Conservation (phyloP, 225 moss, liverwort and hornwort species). For the Ulota crispa region DNA sequence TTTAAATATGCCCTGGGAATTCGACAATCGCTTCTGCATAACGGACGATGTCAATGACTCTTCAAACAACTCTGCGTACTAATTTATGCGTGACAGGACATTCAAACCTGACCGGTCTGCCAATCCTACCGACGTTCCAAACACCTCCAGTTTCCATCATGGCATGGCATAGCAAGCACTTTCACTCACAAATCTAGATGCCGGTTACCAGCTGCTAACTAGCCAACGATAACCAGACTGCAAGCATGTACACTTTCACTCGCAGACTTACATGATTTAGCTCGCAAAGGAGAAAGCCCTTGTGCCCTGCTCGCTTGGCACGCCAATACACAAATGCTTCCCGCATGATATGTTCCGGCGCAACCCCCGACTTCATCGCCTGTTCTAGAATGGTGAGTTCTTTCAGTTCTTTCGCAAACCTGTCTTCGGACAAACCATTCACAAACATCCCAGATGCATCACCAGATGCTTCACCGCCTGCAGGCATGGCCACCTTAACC, state of each 20-base stretch:
- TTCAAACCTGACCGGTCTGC: not conserved
- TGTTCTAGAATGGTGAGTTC: slow-evolving; percentile 42
- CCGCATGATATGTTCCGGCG: slow-evolving; percentile 43
- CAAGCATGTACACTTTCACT: not conserved
- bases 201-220: not conserved
- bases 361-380: slow-evolving; percentile 48
- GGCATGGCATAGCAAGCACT: not conserved
- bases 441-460: not conserved
- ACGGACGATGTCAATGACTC: not conserved
- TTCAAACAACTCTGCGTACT: not conserved
- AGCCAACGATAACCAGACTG: slow-evolving; percentile 3
- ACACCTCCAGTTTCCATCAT: not conserved
- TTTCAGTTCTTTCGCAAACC: slow-evolving; percentile 26
- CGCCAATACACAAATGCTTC: slow-evolving; percentile 67
- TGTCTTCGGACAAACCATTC: slow-evolving; percentile 20
- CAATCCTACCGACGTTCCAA: not conserved
- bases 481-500: not conserved
- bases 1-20: slow-evolving; percentile 56
- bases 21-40: slow-evolving; percentile 54
- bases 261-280: slow-evolving; percentile 52
- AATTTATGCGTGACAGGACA: not conserved
- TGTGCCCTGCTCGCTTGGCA: slow-evolving; percentile 42
- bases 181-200: not conserved
- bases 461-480: slow-evolving; percentile 12
- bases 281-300: slow-evolving; percentile 48